These are phyloP conservation scores for Sporothrix pseudoabietina DNA, from an alignment of 2,329 filamentous ascomycete species.

Conservation along the genomic window DNA sequence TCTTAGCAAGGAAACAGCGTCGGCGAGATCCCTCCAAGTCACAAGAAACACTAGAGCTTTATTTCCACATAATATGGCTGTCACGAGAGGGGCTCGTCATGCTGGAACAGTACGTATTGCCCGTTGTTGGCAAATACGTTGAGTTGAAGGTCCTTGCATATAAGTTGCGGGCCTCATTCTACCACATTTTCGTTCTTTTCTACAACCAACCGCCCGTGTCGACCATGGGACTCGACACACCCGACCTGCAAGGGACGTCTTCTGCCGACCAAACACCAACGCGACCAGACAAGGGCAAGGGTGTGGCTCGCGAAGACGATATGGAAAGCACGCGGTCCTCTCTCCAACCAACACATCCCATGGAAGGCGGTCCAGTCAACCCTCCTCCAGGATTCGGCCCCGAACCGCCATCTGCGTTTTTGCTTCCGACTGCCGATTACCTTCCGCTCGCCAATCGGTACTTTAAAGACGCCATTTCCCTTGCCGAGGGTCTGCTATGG, in stretches of 20 bases:
- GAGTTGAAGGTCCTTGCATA: conserved; percentile 88
- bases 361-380: conserved; percentile 62
- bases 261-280: conserved; percentile 41
- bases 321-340: conserved; percentile 47
- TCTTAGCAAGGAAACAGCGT: conserved; percentile 79
- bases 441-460: conserved; percentile 77
- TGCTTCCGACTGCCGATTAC: conserved; percentile 79
- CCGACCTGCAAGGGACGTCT: conserved; percentile 47
- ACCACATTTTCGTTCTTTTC: conserved; percentile 95
- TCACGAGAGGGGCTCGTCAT: conserved; percentile 87
- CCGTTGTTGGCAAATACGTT: conserved; percentile 74
- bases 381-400: conserved; percentile 58
- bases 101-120: conserved; percentile 83
- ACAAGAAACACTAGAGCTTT: conserved; percentile 78
- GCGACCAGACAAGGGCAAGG: conserved; percentile 53
- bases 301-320: conserved; percentile 45
- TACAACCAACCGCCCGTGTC: conserved; percentile 85
- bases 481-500: conserved; percentile 76
- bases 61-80: conserved; percentile 91
- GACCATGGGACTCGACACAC: conserved; percentile 56
- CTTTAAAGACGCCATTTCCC: conserved; percentile 73
- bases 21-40: conserved; percentile 77
- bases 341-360: conserved; percentile 51
- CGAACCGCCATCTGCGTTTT: conserved; percentile 66
- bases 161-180: conserved; percentile 91